These are phyloP conservation scores for Lenzites betulinus DNA, from an alignment of 768 basidiomycete genomes.

Conservation along the genomic window DNA sequence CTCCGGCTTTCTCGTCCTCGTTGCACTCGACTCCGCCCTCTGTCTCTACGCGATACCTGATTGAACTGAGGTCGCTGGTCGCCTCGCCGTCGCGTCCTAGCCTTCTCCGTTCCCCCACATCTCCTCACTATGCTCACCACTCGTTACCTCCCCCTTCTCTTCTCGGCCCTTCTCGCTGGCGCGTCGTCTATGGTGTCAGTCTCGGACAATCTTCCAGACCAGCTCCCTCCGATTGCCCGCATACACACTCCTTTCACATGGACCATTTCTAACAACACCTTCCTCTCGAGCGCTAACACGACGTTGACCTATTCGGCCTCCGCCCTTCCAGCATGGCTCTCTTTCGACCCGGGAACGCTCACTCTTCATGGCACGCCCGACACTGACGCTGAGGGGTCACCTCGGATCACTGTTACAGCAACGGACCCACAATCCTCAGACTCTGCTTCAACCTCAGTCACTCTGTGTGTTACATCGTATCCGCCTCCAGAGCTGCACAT, in stretches of 20 bases:
- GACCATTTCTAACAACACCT: slow-evolving; percentile 67
- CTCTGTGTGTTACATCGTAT: slow-evolving; percentile 56
- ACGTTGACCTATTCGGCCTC: slow-evolving; percentile 55
- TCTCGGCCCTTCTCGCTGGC: slow-evolving; percentile 1
- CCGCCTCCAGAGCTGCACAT: slow-evolving; percentile 55
- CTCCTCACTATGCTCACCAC: slow-evolving; percentile 30
- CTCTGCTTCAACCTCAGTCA: slow-evolving; percentile 52
- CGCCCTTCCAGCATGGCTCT: slow-evolving; percentile 72
- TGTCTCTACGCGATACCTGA: slow-evolving; percentile 9
- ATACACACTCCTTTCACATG: slow-evolving; percentile 65
- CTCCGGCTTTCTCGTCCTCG: not conserved
- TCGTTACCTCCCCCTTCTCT: slow-evolving; percentile 18
- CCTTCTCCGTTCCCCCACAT: not conserved
- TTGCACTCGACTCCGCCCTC: slow-evolving; percentile 5
- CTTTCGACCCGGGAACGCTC: slow-evolving; percentile 59
- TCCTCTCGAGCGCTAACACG: slow-evolving; percentile 48
- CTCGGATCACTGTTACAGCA: slow-evolving; percentile 64
- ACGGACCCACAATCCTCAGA: slow-evolving; percentile 48
- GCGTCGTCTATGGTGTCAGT: slow-evolving; percentile 44
- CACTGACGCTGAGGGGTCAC: slow-evolving; percentile 60
- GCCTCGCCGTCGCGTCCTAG: slow-evolving; percentile 18
- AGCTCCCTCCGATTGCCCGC: slow-evolving; percentile 81
- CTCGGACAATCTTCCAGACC: slow-evolving; percentile 61
- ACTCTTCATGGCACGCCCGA: slow-evolving; percentile 75
- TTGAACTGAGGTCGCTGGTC: slow-evolving; percentile 25